Evolutionary conservation across 2,329 filamentous ascomycete species (phyloP), one percentile per base, ranked within the genome.

Genomic region (Parastagonospora avenae): DNA sequence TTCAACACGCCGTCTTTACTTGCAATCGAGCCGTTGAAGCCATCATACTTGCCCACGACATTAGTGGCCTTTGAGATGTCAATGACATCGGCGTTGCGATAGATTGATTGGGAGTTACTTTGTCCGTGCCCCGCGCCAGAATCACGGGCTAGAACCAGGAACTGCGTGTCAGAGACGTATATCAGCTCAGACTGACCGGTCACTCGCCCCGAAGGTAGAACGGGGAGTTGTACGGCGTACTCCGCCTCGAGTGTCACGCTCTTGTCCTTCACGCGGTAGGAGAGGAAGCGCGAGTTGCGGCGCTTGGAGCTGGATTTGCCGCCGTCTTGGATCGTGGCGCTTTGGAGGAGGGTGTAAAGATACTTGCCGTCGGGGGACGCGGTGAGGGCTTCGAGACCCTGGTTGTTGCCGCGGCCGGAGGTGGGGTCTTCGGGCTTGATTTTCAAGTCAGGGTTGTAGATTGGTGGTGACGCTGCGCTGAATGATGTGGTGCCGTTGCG

Each of bases 341-440:
- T 85, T 67, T 92, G 88, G 16, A 90, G 75, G 49, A 91, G 77
- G 1, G 82, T 81, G 64, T 84, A 90, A 9, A 91, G 75, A 2
- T 78, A 83, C 54, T 83, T 84, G 8, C 86, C 85, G 57, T 88
- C 83, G 0, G 80, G 76, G 3, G 82, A 84, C n/a, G 82, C 72
- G 0, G 85, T 87, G 42, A 91, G 72, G 0, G 85, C 87, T 71
- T 91, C 88, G 42, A 91, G 83, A n/a, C 88, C 88, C 67, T 90
- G 87, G 70, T 91, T 91, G 70, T 91, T 90, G 47, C 80, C 77
- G 15, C 88, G 82, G 10, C 88, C 88, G 1, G 80, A 80, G 1
- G 79, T 77, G 0, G 86, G 84, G 56, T 87, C 77, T 11, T 74
- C 77, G 0, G 87, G 87, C 2, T 69, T 72, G 2, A 83, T 78